Percentiles rank a stretch among this genome's conserved stretches.
Evolutionary conservation across 768 basidiomycete genomes (phyloP).

Genomic region (Cystobasidium ongulense): DNA sequence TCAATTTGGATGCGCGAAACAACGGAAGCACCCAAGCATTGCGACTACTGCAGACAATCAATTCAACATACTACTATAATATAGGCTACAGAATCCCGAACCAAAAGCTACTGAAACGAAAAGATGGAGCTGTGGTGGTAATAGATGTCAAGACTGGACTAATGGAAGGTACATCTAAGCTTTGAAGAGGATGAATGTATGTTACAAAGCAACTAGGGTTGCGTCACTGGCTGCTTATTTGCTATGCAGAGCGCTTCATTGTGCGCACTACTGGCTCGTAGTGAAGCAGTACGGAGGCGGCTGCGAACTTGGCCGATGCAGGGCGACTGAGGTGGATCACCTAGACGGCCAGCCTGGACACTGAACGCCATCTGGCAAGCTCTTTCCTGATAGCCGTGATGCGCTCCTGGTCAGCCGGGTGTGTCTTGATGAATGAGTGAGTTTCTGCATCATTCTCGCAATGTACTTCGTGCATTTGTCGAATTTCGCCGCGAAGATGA

Average conservation of each 20-base stretch:
- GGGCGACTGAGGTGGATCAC: too few species aligned
- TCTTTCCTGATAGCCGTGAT: conserved; percentile 59
- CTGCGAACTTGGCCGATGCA: too few species aligned
- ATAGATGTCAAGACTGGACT: not conserved
- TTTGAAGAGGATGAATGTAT: not conserved
- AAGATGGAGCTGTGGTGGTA: not conserved
- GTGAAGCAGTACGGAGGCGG: too few species aligned
- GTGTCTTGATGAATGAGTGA: conserved; percentile 46
- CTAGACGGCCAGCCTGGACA: not conserved
- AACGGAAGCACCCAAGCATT: too few species aligned
- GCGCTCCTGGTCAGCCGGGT: conserved; percentile 63
- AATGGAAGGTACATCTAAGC: not conserved
- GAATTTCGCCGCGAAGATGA: conserved; percentile 47
- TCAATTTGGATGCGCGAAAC: too few species aligned
- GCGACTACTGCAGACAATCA: too few species aligned
- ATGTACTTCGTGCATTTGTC: conserved; percentile 47
- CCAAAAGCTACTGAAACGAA: not conserved
- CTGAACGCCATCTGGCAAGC: conserved; percentile 55
- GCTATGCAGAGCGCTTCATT: too few species aligned
- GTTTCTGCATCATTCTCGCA: conserved; percentile 52
- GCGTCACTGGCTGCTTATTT: too few species aligned
- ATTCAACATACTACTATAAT: not conserved
- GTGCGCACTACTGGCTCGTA: too few species aligned
- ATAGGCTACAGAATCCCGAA: not conserved
- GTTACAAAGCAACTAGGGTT: too few species aligned